Base-by-base conservation (phyloP, 352 stramenopile species). In the Globisporangium takayamanum region DNA sequence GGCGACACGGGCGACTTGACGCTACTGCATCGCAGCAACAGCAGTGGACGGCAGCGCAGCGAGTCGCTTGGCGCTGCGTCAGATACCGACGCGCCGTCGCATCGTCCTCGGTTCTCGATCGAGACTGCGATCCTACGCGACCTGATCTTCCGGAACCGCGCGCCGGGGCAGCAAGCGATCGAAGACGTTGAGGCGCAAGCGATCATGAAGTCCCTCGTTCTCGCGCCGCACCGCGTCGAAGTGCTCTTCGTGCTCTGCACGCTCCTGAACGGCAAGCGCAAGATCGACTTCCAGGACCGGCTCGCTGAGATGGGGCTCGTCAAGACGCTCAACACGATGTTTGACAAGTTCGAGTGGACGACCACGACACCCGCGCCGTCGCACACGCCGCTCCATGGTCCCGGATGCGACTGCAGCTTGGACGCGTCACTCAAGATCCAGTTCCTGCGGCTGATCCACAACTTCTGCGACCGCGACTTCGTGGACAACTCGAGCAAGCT, bases 171-270 rank as follows among this genome's bases (percentile, higher is more conserved):
- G 58, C 79, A 78, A 0, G 69, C 66, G 5, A 64, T 68, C n/a
- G 82, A 92, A 66, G 78, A 92, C 51, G 68, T 76, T 1, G 80
- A 92, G 56, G 80, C 78, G 0, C 76, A 89, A 50, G 74, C 97
- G 20, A 84, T 97, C 37, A 96, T 98, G 76, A 97, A 97, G 65
- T 92, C 87, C 15, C 89, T 98, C 46, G 73, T 97, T n/a, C 58
- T 97, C 16, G 85, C 86, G 3, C 89, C 89, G 22, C 97, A 97
- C 62, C 92, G 97, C 49, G 94, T 99, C 0, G 95, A 98, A 69
- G 88, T 99, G 57, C 77, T 99, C 18, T 98, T 99, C 67, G 92
- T 99, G 18, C 72, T 99, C 2, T 98, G 93, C 63, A 98, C 92
- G 14, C 68, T 99, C 20, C 70, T 98, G n/a, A 97, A 97, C 20